Evolutionary conservation across 140 eudicot species (phyloP).

Genomic region (Bidens hawaiensis): DNA sequence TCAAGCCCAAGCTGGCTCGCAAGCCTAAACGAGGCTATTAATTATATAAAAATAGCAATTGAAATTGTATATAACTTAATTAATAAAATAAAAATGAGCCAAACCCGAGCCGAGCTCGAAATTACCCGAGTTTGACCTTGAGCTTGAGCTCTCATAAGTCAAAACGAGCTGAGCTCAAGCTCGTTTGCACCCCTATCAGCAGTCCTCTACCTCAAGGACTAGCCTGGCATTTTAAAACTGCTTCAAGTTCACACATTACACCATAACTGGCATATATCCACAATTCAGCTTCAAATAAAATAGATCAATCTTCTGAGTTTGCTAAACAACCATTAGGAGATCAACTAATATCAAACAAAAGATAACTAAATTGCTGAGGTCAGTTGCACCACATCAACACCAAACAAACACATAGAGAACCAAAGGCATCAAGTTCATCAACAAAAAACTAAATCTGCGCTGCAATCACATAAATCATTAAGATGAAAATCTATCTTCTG

Average conservation of each 20-base stretch:
- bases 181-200: no score
- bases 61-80: no score
- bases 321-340: background rate
- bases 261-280: background rate
- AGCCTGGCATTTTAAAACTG: background rate
- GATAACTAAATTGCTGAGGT: background rate
- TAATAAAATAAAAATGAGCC: no score
- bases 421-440: slow-evolving; percentile 19
- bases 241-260: background rate
- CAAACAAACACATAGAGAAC: background rate
- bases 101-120: no score
- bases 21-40: no score
- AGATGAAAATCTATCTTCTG: no score
- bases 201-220: background rate
- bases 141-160: no score
- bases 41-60: no score
- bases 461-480: slow-evolving; percentile 13
- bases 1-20: no score
- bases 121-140: no score
- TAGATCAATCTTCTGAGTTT: background rate
- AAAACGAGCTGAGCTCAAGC: no score
- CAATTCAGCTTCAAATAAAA: no score
- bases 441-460: slow-evolving; percentile 10
- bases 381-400: slow-evolving; percentile 14
- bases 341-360: background rate